Base-by-base conservation (phyloP, 768 basidiomycete genomes). In the Macrocybe gigantea region DNA sequence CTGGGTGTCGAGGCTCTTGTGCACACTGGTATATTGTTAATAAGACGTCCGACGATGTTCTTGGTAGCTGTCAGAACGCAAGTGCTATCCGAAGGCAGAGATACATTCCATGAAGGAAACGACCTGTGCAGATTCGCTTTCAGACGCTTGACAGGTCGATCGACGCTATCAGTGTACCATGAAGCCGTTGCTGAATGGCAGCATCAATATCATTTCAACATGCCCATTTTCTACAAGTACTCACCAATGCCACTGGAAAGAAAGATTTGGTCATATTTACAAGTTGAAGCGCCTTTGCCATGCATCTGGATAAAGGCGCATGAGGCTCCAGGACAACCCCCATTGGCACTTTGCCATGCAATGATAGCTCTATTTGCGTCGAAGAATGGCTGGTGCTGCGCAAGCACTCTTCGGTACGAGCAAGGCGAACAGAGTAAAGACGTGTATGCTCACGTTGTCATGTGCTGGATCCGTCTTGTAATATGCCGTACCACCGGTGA, bases 231-330 rank as follows among this genome's bases (percentile, higher is more conserved):
- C 13, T 22, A 14, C n/a, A 29, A 42, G 11, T 13, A 48, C 63
- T 32, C 57, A 73, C 75, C 70, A 9, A 77, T 63, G 31, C 75
- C 75, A 12, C 65, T 62, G 3, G 77, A 77, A 3, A 77, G 53
- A 56, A 78, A 76, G 2, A 73, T 61, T 1, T 66, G 63, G 43
- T 75, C 74, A 0, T 45, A 52, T 0, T 57, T 44, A 49, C 76
- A 78, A 0, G 72, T 66, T 12, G 53, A 56, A 3, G 54, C 32
- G 0, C 56, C 66, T 58, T 78, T 78, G 2, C 73, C 76, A 39
- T 78, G 75, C 32, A 78, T 52, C 45, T 78, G 75, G 14, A 77
- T 62, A 41, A 69, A 76, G 5, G 68, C 74, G 38, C 76, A 77
- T 0, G 65, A 63, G 3, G 60, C 45, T 0, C 64, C 49, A 0